Percentiles rank a stretch among this genome's conserved stretches.
Conservation (phyloP, 495 filamentous ascomycete species). For the Ramalina intermedia region DNA sequence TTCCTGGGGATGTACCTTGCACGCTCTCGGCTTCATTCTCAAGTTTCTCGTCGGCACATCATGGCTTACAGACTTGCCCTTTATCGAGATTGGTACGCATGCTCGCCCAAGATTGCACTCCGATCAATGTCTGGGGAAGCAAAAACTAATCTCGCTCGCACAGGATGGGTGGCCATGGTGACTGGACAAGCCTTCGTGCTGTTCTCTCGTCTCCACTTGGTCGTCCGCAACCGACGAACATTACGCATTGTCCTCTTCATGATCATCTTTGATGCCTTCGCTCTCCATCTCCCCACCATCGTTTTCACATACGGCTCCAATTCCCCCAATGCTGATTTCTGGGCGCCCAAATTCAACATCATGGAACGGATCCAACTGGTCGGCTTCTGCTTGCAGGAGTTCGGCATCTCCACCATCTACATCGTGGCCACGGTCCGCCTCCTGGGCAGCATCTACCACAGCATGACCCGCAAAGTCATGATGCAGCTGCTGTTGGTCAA, state of each 20-base stretch:
- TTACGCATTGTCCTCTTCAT: slow-evolving; percentile 3
- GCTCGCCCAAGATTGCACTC: slow-evolving; percentile 8
- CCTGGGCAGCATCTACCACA: slow-evolving; percentile 18
- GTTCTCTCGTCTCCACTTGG: slow-evolving; percentile 10
- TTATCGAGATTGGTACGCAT: slow-evolving; percentile 5
- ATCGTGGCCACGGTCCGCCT: slow-evolving; percentile 24
- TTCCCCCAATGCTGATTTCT: slow-evolving; percentile 1
- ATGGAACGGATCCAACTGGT: slow-evolving; percentile 25
- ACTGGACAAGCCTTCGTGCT: slow-evolving; percentile 12
- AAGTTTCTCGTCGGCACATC: slow-evolving; percentile 34
- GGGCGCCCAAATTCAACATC: slow-evolving; percentile 6
- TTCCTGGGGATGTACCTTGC: slow-evolving; percentile 22
- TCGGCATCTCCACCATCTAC: slow-evolving; percentile 28
- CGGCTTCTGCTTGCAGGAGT: slow-evolving; percentile 30
- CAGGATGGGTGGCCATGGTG: slow-evolving; percentile 13
- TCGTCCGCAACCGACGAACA: slow-evolving; percentile 6
- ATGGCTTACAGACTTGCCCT: background rate
- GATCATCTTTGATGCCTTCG: slow-evolving; percentile 11
- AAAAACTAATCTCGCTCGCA: background rate
- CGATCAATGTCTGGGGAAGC: background rate
- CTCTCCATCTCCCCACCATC: slow-evolving; percentile 8
- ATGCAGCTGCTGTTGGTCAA: slow-evolving; percentile 29
- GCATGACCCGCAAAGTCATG: slow-evolving; percentile 20
- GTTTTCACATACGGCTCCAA: slow-evolving; percentile 11
- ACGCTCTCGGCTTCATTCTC: slow-evolving; percentile 24